Percentiles rank a stretch among this genome's conserved stretches.
These are phyloP conservation scores for Oehlia diaphana DNA, from an alignment of 192 early-diverging fungal species.

Conservation along the genomic window DNA sequence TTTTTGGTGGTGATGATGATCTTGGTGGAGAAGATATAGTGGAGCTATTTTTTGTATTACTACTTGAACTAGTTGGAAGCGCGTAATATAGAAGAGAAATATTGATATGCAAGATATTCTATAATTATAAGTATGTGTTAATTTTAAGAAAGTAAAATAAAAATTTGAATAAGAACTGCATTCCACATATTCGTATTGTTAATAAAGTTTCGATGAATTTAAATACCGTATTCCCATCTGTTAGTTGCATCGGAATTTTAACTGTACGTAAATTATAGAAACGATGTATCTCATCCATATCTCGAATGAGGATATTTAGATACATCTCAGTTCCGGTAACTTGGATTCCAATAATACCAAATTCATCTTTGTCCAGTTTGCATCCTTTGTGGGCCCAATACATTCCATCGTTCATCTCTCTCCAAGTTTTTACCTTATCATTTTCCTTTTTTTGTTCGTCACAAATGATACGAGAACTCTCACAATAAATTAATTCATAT, in stretches of 20 bases:
- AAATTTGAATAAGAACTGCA: background rate
- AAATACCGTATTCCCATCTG: too few relatives aligned
- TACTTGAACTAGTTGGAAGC: background rate
- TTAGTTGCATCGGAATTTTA: background rate
- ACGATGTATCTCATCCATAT: background rate
- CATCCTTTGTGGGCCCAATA: too few relatives aligned
- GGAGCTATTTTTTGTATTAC: background rate
- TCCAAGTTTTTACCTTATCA: background rate
- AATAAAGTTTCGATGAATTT: background rate
- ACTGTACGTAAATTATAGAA: constrained; percentile 1
- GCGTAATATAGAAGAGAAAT: constrained; percentile 2
- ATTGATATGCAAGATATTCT: background rate
- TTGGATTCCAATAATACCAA: constrained; percentile 14
- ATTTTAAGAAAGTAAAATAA: background rate
- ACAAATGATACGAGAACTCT: too few relatives aligned
- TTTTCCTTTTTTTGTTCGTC: too few relatives aligned
- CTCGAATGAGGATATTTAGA: constrained; percentile 14
- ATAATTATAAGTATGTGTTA: background rate
- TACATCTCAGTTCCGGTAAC: background rate
- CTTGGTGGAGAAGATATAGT: background rate
- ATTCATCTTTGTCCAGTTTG: constrained; percentile 10
- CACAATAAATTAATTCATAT: too few relatives aligned
- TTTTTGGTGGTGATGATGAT: background rate
- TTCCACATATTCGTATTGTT: too few relatives aligned
- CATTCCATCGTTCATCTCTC: too few relatives aligned